A percentile compares a stretch with the other conserved stretches of the same genome.
These are phyloP conservation scores for Lycium barbarum DNA, from an alignment of 257 asterid genomes.

Conservation along the genomic window DNA sequence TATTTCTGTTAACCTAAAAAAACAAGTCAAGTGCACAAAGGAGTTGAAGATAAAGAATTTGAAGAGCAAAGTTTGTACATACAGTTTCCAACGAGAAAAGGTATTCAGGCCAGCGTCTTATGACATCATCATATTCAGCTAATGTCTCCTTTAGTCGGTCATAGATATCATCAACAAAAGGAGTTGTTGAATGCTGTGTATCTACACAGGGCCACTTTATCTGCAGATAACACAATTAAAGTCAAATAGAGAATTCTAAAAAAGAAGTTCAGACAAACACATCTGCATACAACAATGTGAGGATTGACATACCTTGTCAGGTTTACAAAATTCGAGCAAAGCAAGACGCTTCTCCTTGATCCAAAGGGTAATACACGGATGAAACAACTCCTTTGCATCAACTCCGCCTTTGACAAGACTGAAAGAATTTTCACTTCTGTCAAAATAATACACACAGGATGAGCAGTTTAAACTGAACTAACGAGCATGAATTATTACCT, in stretches of 20 bases:
- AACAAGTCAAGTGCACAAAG: background rate
- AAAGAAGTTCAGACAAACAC: slow-evolving; percentile 27
- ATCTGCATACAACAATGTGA: background rate
- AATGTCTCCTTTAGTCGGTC: slow-evolving; percentile 76
- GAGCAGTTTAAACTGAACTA: slow-evolving; percentile 23
- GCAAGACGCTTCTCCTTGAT: slow-evolving; percentile 84
- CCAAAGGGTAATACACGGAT: slow-evolving; percentile 75
- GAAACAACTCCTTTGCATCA: slow-evolving; percentile 90
- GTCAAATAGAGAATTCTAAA: slow-evolving; percentile 28
- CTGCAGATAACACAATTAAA: slow-evolving; percentile 48
- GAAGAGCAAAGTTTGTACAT: slow-evolving; percentile 32
- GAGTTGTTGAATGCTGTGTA: slow-evolving; percentile 56
- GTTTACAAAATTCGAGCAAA: slow-evolving; percentile 81
- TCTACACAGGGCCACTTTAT: slow-evolving; percentile 63
- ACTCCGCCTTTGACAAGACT: slow-evolving; percentile 87
- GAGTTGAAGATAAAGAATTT: background rate
- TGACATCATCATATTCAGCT: slow-evolving; percentile 74
- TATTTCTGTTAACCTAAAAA: background rate
- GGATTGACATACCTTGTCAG: slow-evolving; percentile 67
- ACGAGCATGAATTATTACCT: slow-evolving; percentile 51
- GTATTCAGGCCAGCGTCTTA: slow-evolving; percentile 96
- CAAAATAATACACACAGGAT: slow-evolving; percentile 14
- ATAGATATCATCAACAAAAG: slow-evolving; percentile 79
- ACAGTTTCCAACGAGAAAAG: slow-evolving; percentile 78
- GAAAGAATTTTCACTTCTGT: slow-evolving; percentile 35